Conservation (phyloP, 169 alveolate species). For the Haemoproteus tartakovskyi region DNA sequence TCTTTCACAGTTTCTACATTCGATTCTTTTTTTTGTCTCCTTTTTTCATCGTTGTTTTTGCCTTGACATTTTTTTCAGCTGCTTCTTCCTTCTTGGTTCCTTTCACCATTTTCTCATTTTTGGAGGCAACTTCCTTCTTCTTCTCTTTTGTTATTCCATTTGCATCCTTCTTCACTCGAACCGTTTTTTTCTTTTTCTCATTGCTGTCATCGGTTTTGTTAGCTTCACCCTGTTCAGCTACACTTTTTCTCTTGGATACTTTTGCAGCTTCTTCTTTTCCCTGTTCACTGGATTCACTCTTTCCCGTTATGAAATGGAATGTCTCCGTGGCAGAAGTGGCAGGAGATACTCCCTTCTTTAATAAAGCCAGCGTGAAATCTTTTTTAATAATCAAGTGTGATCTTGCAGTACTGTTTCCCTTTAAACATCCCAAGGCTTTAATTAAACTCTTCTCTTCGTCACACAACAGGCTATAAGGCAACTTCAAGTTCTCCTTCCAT, state of each 20-base stretch:
- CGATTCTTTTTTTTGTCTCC: not conserved
- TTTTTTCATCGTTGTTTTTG: constrained; percentile 9
- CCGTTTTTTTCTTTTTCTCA: not conserved
- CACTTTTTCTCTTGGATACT: not conserved
- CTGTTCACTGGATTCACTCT: too few species aligned
- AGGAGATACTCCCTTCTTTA: constrained; percentile 76
- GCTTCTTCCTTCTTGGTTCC: constrained; percentile 6
- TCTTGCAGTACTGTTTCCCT: constrained; percentile 44
- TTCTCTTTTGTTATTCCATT: not conserved
- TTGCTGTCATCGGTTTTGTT: not conserved
- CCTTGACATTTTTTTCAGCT: constrained; percentile 4
- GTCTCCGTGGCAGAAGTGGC: constrained; percentile 10
- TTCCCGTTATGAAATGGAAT: constrained; percentile 7
- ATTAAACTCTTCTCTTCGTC: constrained; percentile 69
- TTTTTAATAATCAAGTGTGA: constrained; percentile 71
- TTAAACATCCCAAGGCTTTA: constrained; percentile 66
- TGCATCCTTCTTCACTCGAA: not conserved
- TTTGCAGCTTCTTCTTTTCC: not conserved
- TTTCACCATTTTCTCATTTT: not conserved
- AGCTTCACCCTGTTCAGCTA: not conserved
- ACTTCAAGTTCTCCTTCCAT: constrained; percentile 69
- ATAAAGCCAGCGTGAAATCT: constrained; percentile 65
- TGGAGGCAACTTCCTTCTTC: not conserved
- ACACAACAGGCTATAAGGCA: constrained; percentile 64
- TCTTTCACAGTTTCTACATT: too few species aligned